Conservation (phyloP, 2,329 filamentous ascomycete genomes). For the Sodiomyces alkalinus region DNA sequence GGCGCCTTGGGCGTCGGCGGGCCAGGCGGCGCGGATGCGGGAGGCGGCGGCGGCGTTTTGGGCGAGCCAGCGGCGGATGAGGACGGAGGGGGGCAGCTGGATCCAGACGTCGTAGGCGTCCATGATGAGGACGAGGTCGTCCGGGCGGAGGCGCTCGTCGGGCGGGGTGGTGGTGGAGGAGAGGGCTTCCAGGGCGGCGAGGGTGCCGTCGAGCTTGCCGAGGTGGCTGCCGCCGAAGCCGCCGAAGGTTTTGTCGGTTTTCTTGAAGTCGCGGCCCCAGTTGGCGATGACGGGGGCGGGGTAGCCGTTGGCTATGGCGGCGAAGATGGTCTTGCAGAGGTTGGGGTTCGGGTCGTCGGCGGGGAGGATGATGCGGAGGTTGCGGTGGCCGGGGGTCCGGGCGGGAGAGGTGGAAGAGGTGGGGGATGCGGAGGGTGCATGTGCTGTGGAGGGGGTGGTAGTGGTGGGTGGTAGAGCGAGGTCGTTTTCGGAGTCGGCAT, state of each 20-base stretch:
- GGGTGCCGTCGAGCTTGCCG: constrained; percentile 12
- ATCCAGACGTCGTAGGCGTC: constrained; percentile 24
- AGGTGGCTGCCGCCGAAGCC: constrained; percentile 15
- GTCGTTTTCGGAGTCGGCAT: no score
- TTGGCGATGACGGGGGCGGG: constrained; percentile 14
- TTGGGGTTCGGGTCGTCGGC: constrained; percentile 11
- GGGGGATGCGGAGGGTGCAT: no score
- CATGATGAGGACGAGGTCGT: constrained; percentile 20
- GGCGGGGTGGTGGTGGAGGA: constrained; percentile 3
- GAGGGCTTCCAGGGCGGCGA: constrained; percentile 12
- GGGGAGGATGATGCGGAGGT: constrained; percentile 13
- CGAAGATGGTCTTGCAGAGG: constrained; percentile 17
- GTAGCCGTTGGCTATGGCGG: constrained; percentile 13
- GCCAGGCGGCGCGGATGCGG: constrained; percentile 13
- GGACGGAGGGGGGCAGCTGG: constrained; percentile 19
- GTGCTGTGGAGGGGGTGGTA: no score
- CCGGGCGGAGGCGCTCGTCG: constrained; percentile 6
- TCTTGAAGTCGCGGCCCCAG: constrained; percentile 10
- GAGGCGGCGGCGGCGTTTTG: constrained; percentile 18
- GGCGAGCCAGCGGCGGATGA: constrained; percentile 18
- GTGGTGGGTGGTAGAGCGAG: no score
- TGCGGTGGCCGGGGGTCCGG: no score
- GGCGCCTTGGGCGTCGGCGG: background rate
- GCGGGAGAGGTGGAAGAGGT: no score
- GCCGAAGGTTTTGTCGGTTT: constrained; percentile 7